These are phyloP conservation scores for Phytophthora idaei DNA, from an alignment of 352 stramenopile genomes.

Conservation along the genomic window DNA sequence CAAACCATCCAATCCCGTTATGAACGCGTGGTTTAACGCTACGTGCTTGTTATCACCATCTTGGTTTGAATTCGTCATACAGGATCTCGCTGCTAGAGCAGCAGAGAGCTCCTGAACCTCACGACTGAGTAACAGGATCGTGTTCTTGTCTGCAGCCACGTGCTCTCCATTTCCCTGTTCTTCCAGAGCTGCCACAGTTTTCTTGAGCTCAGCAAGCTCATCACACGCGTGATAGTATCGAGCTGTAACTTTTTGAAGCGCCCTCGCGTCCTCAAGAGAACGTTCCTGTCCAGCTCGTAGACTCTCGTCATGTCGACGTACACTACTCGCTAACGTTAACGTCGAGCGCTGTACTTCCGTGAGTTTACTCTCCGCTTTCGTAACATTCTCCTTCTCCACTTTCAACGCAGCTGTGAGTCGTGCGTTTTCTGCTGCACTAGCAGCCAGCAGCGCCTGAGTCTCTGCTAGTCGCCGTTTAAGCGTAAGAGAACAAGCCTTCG, in stretches of 20 bases:
- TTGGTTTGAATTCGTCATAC: constrained; percentile 1
- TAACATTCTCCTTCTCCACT: constrained; percentile 35
- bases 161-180: constrained; percentile 74
- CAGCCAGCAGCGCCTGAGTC: constrained; percentile 58
- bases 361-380: constrained; percentile 38
- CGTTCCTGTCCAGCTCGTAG: constrained; percentile 64
- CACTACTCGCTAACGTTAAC: constrained; percentile 60
- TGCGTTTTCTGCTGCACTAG: constrained; percentile 55
- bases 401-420: constrained; percentile 35
- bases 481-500: constrained; percentile 37
- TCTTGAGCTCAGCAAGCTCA: constrained; percentile 75
- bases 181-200: constrained; percentile 66
- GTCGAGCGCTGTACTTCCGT: constrained; percentile 58
- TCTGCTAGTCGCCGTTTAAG: constrained; percentile 58
- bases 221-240: constrained; percentile 77
- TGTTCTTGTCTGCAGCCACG: constrained; percentile 67
- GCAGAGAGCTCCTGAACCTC: constrained; percentile 62
- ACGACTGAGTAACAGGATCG: constrained; percentile 60
- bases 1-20: constrained; percentile 41
- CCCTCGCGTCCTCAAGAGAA: constrained; percentile 55
- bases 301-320: constrained; percentile 78
- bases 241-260: constrained; percentile 54
- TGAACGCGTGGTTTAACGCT: constrained; percentile 40
- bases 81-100: constrained; percentile 6
- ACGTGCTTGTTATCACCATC: constrained; percentile 17